A percentile compares a stretch with the other conserved stretches of the same genome.
These are phyloP conservation scores for Gymnopilus dilepis DNA, from an alignment of 768 basidiomycete species.

Conservation along the genomic window DNA sequence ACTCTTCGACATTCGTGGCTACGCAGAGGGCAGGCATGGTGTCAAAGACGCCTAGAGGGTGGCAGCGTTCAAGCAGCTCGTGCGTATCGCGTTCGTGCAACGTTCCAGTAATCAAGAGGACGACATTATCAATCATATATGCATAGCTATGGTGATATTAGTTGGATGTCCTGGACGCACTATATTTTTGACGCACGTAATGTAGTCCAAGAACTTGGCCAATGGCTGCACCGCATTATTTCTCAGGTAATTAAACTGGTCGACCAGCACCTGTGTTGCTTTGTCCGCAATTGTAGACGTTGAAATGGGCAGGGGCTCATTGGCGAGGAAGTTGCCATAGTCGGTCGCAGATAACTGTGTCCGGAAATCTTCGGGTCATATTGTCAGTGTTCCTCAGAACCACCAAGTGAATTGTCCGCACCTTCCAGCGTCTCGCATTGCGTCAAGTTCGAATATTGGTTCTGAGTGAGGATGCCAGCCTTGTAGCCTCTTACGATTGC, in stretches of 20 bases:
- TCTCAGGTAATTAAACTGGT: constrained; percentile 95
- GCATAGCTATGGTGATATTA: constrained; percentile 66
- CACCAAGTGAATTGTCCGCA: constrained; percentile 35
- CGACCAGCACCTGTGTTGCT: constrained; percentile 92
- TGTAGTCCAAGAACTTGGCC: constrained; percentile 94
- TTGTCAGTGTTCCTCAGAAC: constrained; percentile 5
- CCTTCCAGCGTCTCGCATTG: constrained; percentile 99
- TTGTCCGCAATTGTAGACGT: constrained; percentile 97
- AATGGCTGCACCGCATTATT: constrained; percentile 91
- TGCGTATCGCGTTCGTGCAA: constrained; percentile 97
- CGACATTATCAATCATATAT: constrained; percentile 99
- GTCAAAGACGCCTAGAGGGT: constrained; percentile 96
- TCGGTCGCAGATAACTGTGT: constrained; percentile 96
- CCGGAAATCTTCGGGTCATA: constrained; percentile 73
- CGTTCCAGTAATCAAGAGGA: constrained; percentile 96
- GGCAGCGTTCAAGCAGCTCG: constrained; percentile 94
- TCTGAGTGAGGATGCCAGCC: constrained; percentile 86
- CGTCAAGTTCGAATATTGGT: constrained; percentile 89
- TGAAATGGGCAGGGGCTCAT: constrained; percentile 91
- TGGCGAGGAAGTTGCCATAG: constrained; percentile 97
- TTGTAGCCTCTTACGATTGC: constrained; percentile 92
- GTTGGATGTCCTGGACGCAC: constrained; percentile 14
- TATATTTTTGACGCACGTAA: constrained; percentile 71
- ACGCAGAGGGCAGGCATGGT: constrained; percentile 99
- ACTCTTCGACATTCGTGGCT: constrained; percentile 97